Conservation (phyloP, 176 grass and related monocot species). For the Phyllostachys edulis region DNA sequence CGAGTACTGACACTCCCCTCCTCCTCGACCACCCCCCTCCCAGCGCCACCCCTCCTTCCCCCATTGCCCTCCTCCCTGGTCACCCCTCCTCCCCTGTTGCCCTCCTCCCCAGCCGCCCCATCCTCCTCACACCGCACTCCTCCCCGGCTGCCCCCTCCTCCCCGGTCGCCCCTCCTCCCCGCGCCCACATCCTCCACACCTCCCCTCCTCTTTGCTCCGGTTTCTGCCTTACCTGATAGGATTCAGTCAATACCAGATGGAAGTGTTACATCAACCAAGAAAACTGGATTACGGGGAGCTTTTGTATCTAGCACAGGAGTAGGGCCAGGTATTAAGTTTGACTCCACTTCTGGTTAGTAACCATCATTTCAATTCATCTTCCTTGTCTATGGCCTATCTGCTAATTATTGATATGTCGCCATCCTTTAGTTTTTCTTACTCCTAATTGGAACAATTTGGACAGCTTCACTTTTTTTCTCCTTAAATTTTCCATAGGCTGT, state of each 20-base stretch:
- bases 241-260: slow-evolving; percentile 66
- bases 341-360: slow-evolving; percentile 51
- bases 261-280: slow-evolving; percentile 43
- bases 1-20: too few species aligned
- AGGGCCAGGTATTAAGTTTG: slow-evolving; percentile 62
- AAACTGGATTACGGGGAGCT: slow-evolving; percentile 43
- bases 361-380: not conserved
- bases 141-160: too few species aligned
- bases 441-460: not conserved
- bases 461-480: not conserved
- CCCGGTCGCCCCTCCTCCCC: too few species aligned
- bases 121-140: too few species aligned
- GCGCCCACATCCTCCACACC: too few species aligned
- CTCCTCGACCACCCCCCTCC: too few species aligned
- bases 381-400: not conserved
- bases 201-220: too few species aligned
- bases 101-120: too few species aligned
- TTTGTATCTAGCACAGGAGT: slow-evolving; percentile 42
- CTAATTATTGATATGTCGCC: not conserved
- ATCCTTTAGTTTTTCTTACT: not conserved
- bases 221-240: slow-evolving; percentile 56
- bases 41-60: too few species aligned
- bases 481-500: not conserved
- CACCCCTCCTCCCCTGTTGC: too few species aligned
- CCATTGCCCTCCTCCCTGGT: too few species aligned